A percentile compares a stretch with the other conserved stretches of the same genome.
phyloP scores from a whole-genome alignment of 129 eudicot species.

The Dittrichia graveolens region DNA sequence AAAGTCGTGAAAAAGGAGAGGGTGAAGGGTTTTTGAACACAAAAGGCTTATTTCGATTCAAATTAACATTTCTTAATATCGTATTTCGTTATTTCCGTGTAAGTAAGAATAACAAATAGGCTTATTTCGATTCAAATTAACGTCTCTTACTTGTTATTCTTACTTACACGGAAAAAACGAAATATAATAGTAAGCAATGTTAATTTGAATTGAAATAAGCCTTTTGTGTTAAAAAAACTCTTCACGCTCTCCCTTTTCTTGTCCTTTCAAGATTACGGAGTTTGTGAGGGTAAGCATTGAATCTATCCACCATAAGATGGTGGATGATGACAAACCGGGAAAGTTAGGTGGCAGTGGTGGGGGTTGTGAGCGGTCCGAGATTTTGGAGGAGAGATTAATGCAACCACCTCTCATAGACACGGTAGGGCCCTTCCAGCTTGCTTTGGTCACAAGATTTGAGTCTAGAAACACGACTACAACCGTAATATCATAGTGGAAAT shows the following conservation, averaged over 20 bases:
- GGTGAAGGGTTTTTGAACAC: conserved; percentile 25
- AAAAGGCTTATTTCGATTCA: not conserved
- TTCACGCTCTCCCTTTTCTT: no score
- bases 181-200: not conserved
- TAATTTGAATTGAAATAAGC: not conserved
- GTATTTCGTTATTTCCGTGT: no score
- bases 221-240: not conserved
- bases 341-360: conserved; percentile 39
- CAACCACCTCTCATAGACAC: conserved; percentile 74
- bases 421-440: conserved; percentile 55
- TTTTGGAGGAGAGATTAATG: conserved; percentile 44
- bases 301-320: no score
- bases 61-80: no score
- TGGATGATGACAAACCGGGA: not conserved
- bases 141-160: no score
- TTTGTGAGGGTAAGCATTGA: no score
- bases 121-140: no score
- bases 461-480: conserved; percentile 78
- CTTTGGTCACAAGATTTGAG: conserved; percentile 66
- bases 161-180: no score
- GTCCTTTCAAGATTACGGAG: no score
- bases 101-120: not conserved
- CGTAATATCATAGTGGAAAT: conserved; percentile 89
- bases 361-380: conserved; percentile 47
- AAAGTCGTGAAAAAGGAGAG: not conserved